A percentile compares a stretch with the other conserved stretches of the same genome.
phyloP scores from a whole-genome alignment of 208 protist genomes.

The Trypanosoma platydactyli region DNA sequence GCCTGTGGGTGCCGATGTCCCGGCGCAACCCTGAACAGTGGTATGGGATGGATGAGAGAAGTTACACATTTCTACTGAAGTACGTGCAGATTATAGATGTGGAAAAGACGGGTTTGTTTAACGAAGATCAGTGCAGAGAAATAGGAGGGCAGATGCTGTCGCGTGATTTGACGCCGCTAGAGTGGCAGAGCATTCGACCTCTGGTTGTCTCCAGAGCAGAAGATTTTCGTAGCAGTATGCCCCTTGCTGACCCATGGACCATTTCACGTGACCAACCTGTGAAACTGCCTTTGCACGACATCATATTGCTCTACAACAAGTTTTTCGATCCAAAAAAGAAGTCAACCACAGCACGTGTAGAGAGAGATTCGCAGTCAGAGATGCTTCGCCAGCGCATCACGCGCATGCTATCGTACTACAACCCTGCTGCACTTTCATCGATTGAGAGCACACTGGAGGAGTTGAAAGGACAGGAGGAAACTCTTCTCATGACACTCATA shows the following conservation, averaged over 20 bases:
- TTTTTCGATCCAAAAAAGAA: constrained; percentile 37
- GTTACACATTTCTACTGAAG: constrained; percentile 43
- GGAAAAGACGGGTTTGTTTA: constrained; percentile 58
- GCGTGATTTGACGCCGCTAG: constrained; percentile 36
- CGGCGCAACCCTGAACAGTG: constrained; percentile 41
- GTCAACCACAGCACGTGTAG: not conserved
- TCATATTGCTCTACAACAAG: constrained; percentile 37
- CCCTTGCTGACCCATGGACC: not conserved
- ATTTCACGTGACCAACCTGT: constrained; percentile 2
- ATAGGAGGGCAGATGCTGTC: constrained; percentile 64
- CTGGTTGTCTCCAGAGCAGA: constrained; percentile 32
- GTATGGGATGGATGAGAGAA: constrained; percentile 43
- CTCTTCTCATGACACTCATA: constrained; percentile 43
- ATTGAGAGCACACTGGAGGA: constrained; percentile 36
- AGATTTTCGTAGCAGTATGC: constrained; percentile 41
- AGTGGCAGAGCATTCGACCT: constrained; percentile 42
- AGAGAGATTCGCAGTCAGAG: not conserved
- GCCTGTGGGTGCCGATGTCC: constrained; percentile 51
- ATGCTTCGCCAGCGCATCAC: constrained; percentile 34
- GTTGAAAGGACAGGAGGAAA: constrained; percentile 47
- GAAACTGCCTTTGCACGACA: constrained; percentile 56
- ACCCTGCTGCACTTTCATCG: constrained; percentile 26
- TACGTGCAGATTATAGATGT: constrained; percentile 55
- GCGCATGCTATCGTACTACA: constrained; percentile 40
- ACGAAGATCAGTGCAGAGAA: constrained; percentile 42